Base-by-base conservation (phyloP, 176 grass and related monocot genomes). In the Oryza glaberrima region DNA sequence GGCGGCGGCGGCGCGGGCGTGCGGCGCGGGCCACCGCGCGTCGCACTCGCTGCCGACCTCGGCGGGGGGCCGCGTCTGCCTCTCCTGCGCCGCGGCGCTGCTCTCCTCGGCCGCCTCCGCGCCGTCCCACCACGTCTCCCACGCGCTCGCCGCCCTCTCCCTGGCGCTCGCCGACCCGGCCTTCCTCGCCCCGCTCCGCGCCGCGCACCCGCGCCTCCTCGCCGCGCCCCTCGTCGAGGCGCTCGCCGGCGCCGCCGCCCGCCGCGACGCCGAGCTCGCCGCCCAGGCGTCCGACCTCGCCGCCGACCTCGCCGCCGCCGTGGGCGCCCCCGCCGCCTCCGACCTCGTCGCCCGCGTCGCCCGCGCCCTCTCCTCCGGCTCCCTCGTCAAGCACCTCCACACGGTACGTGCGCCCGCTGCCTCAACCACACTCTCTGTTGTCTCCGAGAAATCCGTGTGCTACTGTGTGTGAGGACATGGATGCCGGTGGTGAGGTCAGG, bases 51-150 rank as follows among this genome's bases (percentile, higher is more conserved):
- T 98, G 77, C 72, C 87, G 22, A 85, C 92, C 69, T 69, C 84
- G 4, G 87, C 80, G 67, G 83, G 85, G 7, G 82, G 93, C 65
- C 76, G 81, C 70, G 80, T 95, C 89, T 95, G 93, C 77, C 89
- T 98, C 65, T 90, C 88, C 58, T 98, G 91, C 77, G 85, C 87
- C 58, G 88, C 87, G 43, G 73, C 87, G 1, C 91, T 98, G 22
- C 89, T 98, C 73, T 90, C 85, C 69, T 90, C 91, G 49, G 49
- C 49, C 80, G 67, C 87, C 45, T 78, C 86, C 76, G 81, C 89
- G 68, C 87, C 90, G 52, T 83, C 93, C 20, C 93, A 95, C 87
- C 95, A 95, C 89, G 85, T 98, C 83, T 91, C 95, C 79, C 92
- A 93, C 72, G 95, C 74, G 45, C 95, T 98, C 56, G 90, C 91